Conservation (phyloP, 2,329 filamentous ascomycete species). For the Penicillium sumatraense region DNA sequence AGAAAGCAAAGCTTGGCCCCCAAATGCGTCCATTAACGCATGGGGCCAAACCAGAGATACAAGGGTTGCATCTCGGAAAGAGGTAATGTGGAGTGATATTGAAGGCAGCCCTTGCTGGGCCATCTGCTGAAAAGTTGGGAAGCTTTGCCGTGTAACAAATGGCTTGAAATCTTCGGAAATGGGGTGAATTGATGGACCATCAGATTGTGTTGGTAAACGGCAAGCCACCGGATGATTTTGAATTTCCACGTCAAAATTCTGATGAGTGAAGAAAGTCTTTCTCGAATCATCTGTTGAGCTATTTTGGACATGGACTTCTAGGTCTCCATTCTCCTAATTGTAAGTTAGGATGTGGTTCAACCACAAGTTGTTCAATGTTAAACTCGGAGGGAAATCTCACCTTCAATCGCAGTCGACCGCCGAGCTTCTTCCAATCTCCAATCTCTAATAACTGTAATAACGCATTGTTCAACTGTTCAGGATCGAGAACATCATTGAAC, state of each 20-base stretch:
- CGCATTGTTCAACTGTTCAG: constrained; percentile 8
- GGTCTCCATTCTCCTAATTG: not conserved
- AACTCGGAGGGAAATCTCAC: not conserved
- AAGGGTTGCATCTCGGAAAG: constrained; percentile 7
- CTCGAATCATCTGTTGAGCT: not conserved
- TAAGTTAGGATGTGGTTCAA: no score
- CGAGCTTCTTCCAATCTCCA: constrained; percentile 10
- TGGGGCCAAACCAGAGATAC: constrained; percentile 9
- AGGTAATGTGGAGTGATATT: constrained; percentile 9
- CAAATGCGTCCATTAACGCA: constrained; percentile 4
- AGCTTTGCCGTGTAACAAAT: not conserved
- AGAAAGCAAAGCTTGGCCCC: not conserved
- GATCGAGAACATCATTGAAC: constrained; percentile 9
- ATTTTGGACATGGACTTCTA: not conserved
- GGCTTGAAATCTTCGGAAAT: not conserved
- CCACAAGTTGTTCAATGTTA: no score
- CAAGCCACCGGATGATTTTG: not conserved
- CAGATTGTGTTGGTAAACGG: not conserved
- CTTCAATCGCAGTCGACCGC: constrained; percentile 4
- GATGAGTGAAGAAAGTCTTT: not conserved
- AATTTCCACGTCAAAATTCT: not conserved
- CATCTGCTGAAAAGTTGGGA: not conserved
- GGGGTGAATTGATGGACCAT: constrained; percentile 1
- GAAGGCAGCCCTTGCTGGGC: not conserved
- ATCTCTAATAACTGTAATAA: constrained; percentile 3